Evolutionary conservation across 495 filamentous ascomycete species (phyloP), one percentile per base, ranked within the genome.

Genomic region (Aspergillus kassunensis): DNA sequence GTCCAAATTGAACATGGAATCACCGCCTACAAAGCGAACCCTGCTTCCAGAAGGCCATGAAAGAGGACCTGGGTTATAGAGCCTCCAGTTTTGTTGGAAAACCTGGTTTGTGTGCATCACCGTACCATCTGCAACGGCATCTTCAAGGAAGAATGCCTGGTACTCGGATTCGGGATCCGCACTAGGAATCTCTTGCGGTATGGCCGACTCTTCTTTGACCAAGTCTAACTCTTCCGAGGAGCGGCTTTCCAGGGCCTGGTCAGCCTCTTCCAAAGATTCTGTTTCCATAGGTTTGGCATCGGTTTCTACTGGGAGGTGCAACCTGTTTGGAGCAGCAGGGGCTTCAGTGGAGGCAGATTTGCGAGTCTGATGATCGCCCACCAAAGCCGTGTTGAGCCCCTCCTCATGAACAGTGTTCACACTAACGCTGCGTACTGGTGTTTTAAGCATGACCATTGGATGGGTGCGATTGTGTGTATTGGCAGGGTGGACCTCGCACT

Each of bases 381-480:
- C 80, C n/a, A 74, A 62, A 25, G 77, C 73, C 54, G 84, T 73
- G 23, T 83, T 84, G 60, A 83, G 72, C 44, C 80, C 79, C 53
- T 88, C 82, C 63, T 93, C 88, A 40, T 84, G 85, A 44, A 88
- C 73, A 20, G 91, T 97, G 55, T 83, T 93, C 44, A 99, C 89
- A 44, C 80, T 87, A 23, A 97, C 91, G 57, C 88, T 88, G 54
- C 89, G 87, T 40, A 97, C 88, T 2, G 91, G 87, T 2, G 88
- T 93, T 80, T 90, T 96, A 77, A 99, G 90, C 73, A 96, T 97
- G 72, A 99, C 89, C 61, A 97, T 72, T 6, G 93, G 93, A 62
- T 99, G 93, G 13, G 93, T 96, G 57, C 81, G 81, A 74, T 97
- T 97, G 75, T 99, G 93, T 6, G 67, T 70, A 68, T 95, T 90